Percentiles rank a stretch among this genome's conserved stretches.
These are phyloP conservation scores for Paraphaeosphaeria minitans DNA, from an alignment of 2,329 filamentous ascomycete species.

Conservation along the genomic window DNA sequence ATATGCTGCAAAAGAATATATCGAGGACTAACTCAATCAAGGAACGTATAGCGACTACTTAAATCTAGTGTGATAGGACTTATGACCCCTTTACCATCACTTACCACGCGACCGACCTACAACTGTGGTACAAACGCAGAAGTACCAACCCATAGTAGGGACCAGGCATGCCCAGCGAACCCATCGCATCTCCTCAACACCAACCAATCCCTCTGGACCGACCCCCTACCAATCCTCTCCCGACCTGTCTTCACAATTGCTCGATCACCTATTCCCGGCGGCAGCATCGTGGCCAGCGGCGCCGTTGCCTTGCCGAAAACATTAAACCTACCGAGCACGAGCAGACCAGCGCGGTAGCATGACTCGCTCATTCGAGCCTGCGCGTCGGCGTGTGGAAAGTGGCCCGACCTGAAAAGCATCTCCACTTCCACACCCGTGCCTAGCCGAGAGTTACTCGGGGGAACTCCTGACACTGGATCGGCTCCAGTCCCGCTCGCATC, in stretches of 20 bases:
- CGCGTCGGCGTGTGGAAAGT: neutral
- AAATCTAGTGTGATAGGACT: neutral
- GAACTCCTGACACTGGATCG: neutral
- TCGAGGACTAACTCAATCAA: neutral
- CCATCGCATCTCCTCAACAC: neutral
- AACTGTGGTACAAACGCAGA: neutral
- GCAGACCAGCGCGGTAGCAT: neutral
- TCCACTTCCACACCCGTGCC: neutral
- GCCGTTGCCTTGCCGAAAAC: neutral
- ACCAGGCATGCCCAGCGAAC: neutral
- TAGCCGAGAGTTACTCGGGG: neutral
- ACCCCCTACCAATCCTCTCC: neutral
- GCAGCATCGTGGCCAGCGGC: neutral
- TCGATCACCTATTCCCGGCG: neutral
- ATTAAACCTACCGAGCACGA: neutral
- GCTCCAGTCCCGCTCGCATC: no score
- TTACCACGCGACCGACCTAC: no score
- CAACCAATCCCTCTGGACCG: neutral
- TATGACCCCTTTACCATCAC: neutral
- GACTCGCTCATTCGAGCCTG: neutral
- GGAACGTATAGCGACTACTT: neutral
- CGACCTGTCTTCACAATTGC: neutral
- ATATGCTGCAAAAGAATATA: neutral
- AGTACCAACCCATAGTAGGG: neutral
- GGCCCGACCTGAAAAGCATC: neutral